phyloP scores from a whole-genome alignment of 1,284 basidiomycete species.

The Gymnopus androsaceus region DNA sequence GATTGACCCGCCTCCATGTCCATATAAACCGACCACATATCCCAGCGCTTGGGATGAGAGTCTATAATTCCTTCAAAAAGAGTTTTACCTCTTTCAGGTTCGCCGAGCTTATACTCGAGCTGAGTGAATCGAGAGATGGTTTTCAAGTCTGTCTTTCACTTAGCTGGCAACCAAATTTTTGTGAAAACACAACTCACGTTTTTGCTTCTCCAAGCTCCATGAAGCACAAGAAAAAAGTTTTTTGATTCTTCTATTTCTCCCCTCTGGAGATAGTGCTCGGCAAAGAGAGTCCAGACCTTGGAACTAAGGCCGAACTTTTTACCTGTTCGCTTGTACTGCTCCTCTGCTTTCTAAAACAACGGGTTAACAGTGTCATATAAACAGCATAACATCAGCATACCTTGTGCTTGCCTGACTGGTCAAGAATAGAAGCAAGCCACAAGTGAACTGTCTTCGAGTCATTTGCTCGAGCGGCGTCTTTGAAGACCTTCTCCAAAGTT shows the following conservation, averaged over 20 bases:
- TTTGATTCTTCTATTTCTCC: conserved; percentile 76
- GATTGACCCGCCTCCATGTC: conserved; percentile 88
- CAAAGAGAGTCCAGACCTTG: conserved; percentile 91
- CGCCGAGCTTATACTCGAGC: conserved; percentile 93
- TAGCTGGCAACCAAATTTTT: neutral
- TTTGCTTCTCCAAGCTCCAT: conserved; percentile 91
- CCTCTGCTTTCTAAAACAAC: conserved; percentile 75
- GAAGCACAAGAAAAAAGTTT: conserved; percentile 87
- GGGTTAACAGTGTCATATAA: neutral
- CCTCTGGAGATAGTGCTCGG: conserved; percentile 76
- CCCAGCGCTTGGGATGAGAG: conserved; percentile 91
- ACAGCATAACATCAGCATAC: conserved; percentile 43
- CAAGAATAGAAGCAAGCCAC: conserved; percentile 82
- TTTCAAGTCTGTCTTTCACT: conserved; percentile 74
- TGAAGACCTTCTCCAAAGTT: conserved; percentile 78
- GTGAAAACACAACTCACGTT: conserved; percentile 64
- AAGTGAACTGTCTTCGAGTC: conserved; percentile 91
- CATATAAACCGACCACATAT: conserved; percentile 96
- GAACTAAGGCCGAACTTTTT: conserved; percentile 94
- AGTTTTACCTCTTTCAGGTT: conserved; percentile 92
- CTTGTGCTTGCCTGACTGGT: conserved; percentile 80
- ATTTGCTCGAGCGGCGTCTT: conserved; percentile 87
- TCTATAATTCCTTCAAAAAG: conserved; percentile 97
- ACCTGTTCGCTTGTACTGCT: conserved; percentile 79
- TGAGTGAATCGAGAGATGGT: conserved; percentile 94